Percentiles rank a stretch among this genome's conserved stretches.
Evolutionary conservation across 345 rosid genomes (phyloP).

Genomic region (Schrenkiella parvula): DNA sequence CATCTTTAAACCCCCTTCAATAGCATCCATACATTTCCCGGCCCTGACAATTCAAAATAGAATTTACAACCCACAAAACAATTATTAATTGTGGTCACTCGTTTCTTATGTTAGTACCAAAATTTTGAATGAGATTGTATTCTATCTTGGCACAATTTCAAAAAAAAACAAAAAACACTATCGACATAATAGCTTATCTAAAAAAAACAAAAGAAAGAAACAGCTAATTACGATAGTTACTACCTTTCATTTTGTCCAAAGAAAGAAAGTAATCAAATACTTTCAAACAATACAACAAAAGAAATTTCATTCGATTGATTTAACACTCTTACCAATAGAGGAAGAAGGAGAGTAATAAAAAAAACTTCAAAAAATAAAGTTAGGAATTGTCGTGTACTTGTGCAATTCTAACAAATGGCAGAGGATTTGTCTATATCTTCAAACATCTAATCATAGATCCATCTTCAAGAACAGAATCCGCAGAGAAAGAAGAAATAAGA

Average conservation of each 20-base stretch:
- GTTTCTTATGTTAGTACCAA: not conserved
- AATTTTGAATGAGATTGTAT: not conserved
- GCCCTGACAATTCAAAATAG: not conserved
- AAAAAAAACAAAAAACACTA: not conserved
- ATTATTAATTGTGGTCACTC: not conserved
- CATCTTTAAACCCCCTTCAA: not conserved
- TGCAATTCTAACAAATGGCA: not conserved
- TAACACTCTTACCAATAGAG: constrained; percentile 3
- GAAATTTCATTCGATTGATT: not conserved
- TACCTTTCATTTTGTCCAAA: too few relatives aligned
- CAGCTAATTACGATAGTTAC: too few relatives aligned
- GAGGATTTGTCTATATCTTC: not conserved
- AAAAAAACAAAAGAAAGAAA: too few relatives aligned
- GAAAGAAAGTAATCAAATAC: too few relatives aligned
- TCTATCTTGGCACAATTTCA: not conserved
- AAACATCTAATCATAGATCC: not conserved
- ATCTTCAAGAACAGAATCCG: not conserved
- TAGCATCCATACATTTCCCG: constrained; percentile 13
- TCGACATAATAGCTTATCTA: too few relatives aligned
- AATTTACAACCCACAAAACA: not conserved
- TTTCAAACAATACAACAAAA: too few relatives aligned
- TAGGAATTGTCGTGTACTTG: not conserved
- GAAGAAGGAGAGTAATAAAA: not conserved
- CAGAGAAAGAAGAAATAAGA: not conserved
- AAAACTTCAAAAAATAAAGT: too few relatives aligned